A percentile compares a stretch with the other conserved stretches of the same genome.
phyloP scores from a whole-genome alignment of 768 basidiomycete genomes.

The Phylloporus sp. region DNA sequence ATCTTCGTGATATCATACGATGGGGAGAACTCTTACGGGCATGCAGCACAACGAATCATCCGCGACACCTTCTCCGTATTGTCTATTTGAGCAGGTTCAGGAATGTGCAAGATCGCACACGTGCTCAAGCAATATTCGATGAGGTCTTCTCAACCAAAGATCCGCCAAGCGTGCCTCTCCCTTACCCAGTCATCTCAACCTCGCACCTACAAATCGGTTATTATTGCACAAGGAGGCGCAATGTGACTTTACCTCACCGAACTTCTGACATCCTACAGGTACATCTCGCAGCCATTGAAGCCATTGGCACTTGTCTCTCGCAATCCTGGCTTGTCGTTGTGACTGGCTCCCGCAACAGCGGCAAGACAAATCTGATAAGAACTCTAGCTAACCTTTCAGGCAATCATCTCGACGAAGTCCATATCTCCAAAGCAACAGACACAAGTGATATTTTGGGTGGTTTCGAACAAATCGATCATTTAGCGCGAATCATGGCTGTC shows the following conservation, averaged over 20 bases:
- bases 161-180: conserved; percentile 38
- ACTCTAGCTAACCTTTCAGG: conserved; percentile 71
- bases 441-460: conserved; percentile 92
- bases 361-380: conserved; percentile 77
- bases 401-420: conserved; percentile 62
- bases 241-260: conserved; percentile 33
- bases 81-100: conserved; percentile 89
- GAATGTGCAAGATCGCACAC: conserved; percentile 56
- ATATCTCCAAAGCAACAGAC: conserved; percentile 84
- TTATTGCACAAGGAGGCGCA: conserved; percentile 37
- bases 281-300: conserved; percentile 66
- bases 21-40: conserved; percentile 65
- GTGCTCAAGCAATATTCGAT: conserved; percentile 52
- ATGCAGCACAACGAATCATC: conserved; percentile 37
- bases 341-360: conserved; percentile 66
- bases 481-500: conserved; percentile 35
- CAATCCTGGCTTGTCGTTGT: conserved; percentile 89
- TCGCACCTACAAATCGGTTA: conserved; percentile 64
- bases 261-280: conserved; percentile 54
- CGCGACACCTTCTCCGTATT: conserved; percentile 60
- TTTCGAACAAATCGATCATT: conserved; percentile 84
- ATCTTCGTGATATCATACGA: conserved; percentile 88
- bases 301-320: conserved; percentile 67
- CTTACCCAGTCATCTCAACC: conserved; percentile 36
- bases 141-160: conserved; percentile 40